phyloP scores from a whole-genome alignment of 371 early-diverging fungal species.

The Chytridium lagenaria region DNA sequence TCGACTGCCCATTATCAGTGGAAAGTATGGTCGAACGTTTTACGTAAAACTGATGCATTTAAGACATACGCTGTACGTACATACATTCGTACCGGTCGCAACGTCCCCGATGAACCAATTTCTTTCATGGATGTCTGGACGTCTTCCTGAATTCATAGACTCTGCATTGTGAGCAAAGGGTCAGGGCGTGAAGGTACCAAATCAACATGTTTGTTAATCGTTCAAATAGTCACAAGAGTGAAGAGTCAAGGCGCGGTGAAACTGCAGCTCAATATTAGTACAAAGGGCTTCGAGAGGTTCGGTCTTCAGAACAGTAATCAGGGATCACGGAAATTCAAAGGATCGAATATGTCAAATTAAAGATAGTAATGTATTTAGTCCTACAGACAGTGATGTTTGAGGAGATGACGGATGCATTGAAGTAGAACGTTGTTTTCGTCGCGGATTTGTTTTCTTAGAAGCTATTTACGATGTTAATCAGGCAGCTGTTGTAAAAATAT shows the following conservation, averaged over 20 bases:
- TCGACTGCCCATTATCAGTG: slow-evolving; percentile 27
- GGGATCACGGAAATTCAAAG: background rate
- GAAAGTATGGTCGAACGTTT: too few species aligned
- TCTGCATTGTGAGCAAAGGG: slow-evolving; percentile 51
- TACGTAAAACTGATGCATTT: too few species aligned
- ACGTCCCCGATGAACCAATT: slow-evolving; percentile 50
- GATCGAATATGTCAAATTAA: background rate
- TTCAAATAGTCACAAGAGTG: slow-evolving; percentile 53
- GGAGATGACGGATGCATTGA: slow-evolving; percentile 55
- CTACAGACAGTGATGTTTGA: too few species aligned
- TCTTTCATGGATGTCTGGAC: slow-evolving; percentile 52
- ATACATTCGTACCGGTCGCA: slow-evolving; percentile 52
- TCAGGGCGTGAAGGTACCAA: slow-evolving; percentile 58
- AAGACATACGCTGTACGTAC: slow-evolving; percentile 51
- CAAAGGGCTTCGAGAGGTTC: slow-evolving; percentile 56
- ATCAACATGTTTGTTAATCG: background rate
- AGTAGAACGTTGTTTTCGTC: slow-evolving; percentile 49
- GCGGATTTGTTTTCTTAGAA: slow-evolving; percentile 50
- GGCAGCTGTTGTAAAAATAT: background rate
- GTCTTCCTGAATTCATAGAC: slow-evolving; percentile 63
- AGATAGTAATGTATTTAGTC: too few species aligned
- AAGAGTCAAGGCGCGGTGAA: slow-evolving; percentile 59
- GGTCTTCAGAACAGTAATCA: slow-evolving; percentile 38
- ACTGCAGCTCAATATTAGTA: slow-evolving; percentile 48
- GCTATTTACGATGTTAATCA: slow-evolving; percentile 22